Base-by-base conservation (phyloP, 202 grass and related monocot genomes). In the Bolboschoenoplectus hybrid region DNA sequence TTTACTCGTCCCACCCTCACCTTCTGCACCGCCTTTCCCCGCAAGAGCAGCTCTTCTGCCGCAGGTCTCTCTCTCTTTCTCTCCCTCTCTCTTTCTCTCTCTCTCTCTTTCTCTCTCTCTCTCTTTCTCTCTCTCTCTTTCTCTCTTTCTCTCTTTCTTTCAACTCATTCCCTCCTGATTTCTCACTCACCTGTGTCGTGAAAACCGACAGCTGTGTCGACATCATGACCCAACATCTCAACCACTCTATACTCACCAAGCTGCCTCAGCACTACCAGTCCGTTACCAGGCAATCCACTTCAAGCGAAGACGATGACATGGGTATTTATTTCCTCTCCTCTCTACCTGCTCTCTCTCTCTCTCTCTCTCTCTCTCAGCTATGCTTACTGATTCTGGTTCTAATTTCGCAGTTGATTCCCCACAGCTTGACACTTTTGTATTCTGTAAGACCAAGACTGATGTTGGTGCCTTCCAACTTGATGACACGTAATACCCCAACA, bases 381-480 rank as follows among this genome's bases (percentile, higher is more conserved):
- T 60, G 9, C 26, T 64, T 58, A 58, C 56, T 58, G 14, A 58
- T 58, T 1, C 26, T 26, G 26, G 26, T 64, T 64, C 4, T 9
- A 3, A 64, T 64, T 64, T 3, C 80, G 55, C 91, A 98, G 93
- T 93, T 89, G 89, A 90, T 60, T 88, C 90, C 52, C 96, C 93
- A 44, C 73, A 96, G 80, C 87, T 98, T 35, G 92, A 91, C 83
- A 96, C 91, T 0, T 94, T 98, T 51, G 90, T 98, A 47, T 96
- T 98, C 80, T 98, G 91, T 86, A 98, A 98, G 83, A 91, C 97
- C 17, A 96, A 96, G 84, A 89, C 80, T n/a, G 90, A 91, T 1
- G 88, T 98, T 40, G 97, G 93, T 69, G 93, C 96, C 69, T 92
- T 98, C 86, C 96, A 98, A 87, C 91, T 98, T 60, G 93, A 96